Base-by-base conservation (phyloP, 139 green algal species). In the Asterochloris erici region DNA sequence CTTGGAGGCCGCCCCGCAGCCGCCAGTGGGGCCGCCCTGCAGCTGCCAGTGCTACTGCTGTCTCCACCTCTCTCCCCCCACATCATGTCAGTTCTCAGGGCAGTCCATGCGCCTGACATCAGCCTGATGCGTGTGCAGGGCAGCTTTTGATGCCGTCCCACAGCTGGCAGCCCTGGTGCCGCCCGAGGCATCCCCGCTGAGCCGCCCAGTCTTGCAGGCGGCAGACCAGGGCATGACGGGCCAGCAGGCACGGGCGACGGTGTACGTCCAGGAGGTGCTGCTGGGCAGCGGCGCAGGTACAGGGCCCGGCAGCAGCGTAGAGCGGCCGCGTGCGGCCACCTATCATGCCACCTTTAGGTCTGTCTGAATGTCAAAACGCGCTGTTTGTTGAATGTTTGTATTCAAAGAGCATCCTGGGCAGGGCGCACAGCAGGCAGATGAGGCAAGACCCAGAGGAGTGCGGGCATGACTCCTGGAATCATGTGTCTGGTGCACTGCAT, bases 201-300 rank as follows among this genome's bases (percentile, higher is more conserved):
- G 61, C 24, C 38, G 16, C 63, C 24, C 63, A 74, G 68, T 73
- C 75, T 78, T 14, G 12, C 70, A 11, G 70, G 62, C 62, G 27
- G 11, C 26, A 24, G 75, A 26, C 23, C 9, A 61, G 2, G 63
- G 76, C 9, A 83, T 92, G 27, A 38, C 82, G 14, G 85, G 85
- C 27, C 86, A 89, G 69, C 79, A 83, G 76, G 84, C 82, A 38
- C 75, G 79, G 68, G 73, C 71, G 11, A 88, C 66, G 24, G 61
- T 91, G 17, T 86, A 88, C 60, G 63, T 92, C 61, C 84, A 90
- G 73, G 81, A 89, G 54, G 62, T 89, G 47, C 12, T 83, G 80
- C 77, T 91, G 74, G 80, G 38, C n/a, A n/a, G n/a, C n/a, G n/a
- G n/a, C 86, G 11, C 81, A 75, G 17, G 81, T 66, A 21, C 81